These are phyloP conservation scores for Candida awuae DNA, from an alignment of 805 yeast species.

Conservation along the genomic window DNA sequence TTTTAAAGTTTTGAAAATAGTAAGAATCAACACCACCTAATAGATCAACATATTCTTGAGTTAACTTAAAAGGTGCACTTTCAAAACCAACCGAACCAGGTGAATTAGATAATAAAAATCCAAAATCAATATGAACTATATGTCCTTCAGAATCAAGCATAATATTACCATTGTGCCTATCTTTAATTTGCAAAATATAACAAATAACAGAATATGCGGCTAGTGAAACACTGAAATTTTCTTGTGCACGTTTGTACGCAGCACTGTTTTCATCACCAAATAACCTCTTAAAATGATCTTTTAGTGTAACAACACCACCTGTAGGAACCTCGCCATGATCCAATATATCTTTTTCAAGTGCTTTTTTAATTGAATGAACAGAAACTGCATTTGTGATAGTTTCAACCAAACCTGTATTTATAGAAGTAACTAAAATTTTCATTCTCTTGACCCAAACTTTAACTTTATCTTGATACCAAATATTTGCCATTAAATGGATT, in stretches of 20 bases:
- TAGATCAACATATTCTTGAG: constrained; percentile 81
- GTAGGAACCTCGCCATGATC: constrained; percentile 60
- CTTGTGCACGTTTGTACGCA: constrained; percentile 67
- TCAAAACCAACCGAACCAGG: constrained; percentile 98
- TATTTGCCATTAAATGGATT: constrained; percentile 75
- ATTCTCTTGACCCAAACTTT: constrained; percentile 88
- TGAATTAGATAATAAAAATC: constrained; percentile 83
- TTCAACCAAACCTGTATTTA: constrained; percentile 87
- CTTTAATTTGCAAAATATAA: constrained; percentile 85
- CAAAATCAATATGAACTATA: constrained; percentile 91
- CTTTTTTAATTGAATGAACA: constrained; percentile 88
- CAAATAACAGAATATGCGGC: constrained; percentile 92
- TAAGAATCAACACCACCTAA: constrained; percentile 71
- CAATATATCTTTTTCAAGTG: constrained; percentile 69
- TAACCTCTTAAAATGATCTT: constrained; percentile 69
- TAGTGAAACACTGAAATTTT: constrained; percentile 74
- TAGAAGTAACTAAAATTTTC: constrained; percentile 87
- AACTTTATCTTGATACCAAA: constrained; percentile 66
- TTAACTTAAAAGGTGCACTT: constrained; percentile 93
- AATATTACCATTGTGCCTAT: constrained; percentile 94
- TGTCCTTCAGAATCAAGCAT: constrained; percentile 97
- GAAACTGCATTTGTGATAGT: constrained; percentile 94
- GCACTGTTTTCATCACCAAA: constrained; percentile 57
- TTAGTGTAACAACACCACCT: constrained; percentile 61
- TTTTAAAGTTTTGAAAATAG: constrained; percentile 51